Evolutionary conservation across 2,329 filamentous ascomycete genomes (phyloP).

Genomic region (Penicillium sumatraense): DNA sequence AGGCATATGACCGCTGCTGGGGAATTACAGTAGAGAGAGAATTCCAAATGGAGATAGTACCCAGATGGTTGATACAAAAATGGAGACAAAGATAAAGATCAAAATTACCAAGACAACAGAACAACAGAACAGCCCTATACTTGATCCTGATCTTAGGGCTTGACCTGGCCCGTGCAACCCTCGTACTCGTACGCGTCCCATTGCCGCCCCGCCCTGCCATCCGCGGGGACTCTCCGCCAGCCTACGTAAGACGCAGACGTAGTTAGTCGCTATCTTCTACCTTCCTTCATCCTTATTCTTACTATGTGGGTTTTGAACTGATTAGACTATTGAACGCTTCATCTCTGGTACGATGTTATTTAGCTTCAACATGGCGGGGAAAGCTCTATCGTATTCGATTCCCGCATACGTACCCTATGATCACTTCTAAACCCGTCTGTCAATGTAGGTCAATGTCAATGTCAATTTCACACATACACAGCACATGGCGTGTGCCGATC

Average conservation of each 20-base stretch:
- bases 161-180: slow-evolving; percentile 15
- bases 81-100: background rate
- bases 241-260: slow-evolving; percentile 22
- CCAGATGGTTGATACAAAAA: background rate
- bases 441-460: no score
- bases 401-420: background rate
- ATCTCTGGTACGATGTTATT: background rate
- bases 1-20: background rate
- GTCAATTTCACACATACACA: background rate
- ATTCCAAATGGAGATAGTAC: background rate
- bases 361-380: background rate
- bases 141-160: slow-evolving; percentile 2
- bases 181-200: slow-evolving; percentile 29
- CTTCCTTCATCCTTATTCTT: no score
- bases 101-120: background rate
- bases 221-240: slow-evolving; percentile 20
- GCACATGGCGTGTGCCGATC: slow-evolving; percentile 15
- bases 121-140: background rate
- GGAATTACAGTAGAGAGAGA: background rate
- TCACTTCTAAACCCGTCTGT: background rate
- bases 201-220: slow-evolving; percentile 25
- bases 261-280: background rate
- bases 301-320: background rate
- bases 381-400: background rate
- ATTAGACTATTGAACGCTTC: background rate